phyloP scores from a whole-genome alignment of 2,329 filamentous ascomycete species.

The Colletotrichum graminicola region DNA sequence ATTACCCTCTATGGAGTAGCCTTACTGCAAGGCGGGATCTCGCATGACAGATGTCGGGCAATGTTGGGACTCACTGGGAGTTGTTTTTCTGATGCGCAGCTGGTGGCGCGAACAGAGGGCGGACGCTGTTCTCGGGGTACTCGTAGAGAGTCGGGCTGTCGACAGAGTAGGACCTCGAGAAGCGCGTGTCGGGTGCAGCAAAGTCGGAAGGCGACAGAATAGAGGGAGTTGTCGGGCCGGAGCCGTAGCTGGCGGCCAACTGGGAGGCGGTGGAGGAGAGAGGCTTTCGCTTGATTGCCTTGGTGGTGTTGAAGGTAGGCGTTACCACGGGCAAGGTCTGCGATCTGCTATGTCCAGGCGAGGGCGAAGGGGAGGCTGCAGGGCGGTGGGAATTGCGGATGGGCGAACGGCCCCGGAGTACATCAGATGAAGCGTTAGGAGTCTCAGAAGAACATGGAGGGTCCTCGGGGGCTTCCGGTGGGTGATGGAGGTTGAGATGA shows the following conservation, averaged over 20 bases:
- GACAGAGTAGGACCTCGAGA: constrained; percentile 66
- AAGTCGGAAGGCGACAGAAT: constrained; percentile 54
- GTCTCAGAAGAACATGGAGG: constrained; percentile 41
- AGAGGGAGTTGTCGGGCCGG: constrained; percentile 46
- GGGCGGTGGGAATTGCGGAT: constrained; percentile 38
- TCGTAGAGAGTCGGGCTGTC: constrained; percentile 75
- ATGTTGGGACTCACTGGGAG: constrained; percentile 39
- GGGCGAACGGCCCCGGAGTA: constrained; percentile 32
- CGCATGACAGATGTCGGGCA: background rate
- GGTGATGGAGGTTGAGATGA: constrained; percentile 35
- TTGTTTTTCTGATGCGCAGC: constrained; percentile 37
- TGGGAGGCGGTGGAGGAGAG: constrained; percentile 68
- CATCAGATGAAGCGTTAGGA: constrained; percentile 42
- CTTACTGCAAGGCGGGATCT: constrained; percentile 15
- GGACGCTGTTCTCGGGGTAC: constrained; percentile 54
- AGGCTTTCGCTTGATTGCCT: constrained; percentile 69
- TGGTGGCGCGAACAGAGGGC: constrained; percentile 39
- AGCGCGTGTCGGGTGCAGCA: constrained; percentile 64
- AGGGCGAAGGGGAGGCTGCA: constrained; percentile 44
- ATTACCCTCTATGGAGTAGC: constrained; percentile 1
- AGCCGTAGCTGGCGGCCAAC: constrained; percentile 62
- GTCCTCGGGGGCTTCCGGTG: constrained; percentile 35
- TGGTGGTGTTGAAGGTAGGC: constrained; percentile 30
- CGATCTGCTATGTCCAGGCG: constrained; percentile 42
- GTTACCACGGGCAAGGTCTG: constrained; percentile 40